A percentile compares a stretch with the other conserved stretches of the same genome.
Conservation (phyloP, 2,329 filamentous ascomycete species). For the Fusarium begoniae region DNA sequence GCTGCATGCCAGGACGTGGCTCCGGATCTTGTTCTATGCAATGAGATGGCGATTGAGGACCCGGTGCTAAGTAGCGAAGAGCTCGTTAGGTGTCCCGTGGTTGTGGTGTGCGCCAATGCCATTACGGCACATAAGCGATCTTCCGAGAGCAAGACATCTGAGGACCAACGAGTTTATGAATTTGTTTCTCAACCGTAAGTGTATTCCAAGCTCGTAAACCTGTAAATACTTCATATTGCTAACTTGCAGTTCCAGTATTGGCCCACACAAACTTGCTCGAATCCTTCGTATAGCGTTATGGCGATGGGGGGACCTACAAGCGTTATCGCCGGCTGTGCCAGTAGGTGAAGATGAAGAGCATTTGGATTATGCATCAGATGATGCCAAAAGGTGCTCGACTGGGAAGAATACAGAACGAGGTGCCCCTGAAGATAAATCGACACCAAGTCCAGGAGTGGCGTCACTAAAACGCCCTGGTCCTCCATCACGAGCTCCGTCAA, state of each 20-base stretch:
- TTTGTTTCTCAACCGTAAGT: conserved; percentile 52
- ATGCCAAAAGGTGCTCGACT: neutral
- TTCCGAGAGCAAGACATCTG: conserved; percentile 27
- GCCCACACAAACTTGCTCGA: conserved; percentile 51
- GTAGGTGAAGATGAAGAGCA: neutral
- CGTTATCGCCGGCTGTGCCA: neutral
- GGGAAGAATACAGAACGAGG: neutral
- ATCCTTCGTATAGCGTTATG: conserved; percentile 42
- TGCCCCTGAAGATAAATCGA: neutral
- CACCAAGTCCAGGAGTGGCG: neutral
- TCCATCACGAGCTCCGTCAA: neutral
- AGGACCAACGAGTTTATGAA: conserved; percentile 45
- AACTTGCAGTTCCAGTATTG: conserved; percentile 37
- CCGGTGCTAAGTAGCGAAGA: neutral
- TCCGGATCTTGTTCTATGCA: conserved; percentile 44
- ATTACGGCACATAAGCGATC: conserved; percentile 42
- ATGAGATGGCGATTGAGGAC: conserved; percentile 21
- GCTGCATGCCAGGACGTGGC: neutral
- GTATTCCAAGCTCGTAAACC: neutral
- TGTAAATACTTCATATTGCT: neutral
- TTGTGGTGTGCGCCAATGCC: conserved; percentile 48
- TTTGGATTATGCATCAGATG: neutral
- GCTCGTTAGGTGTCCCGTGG: conserved; percentile 33
- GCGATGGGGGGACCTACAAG: conserved; percentile 40
- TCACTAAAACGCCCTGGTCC: conserved; percentile 1